Conservation (phyloP, 2,329 filamentous ascomycete genomes). For the Sclerotinia trifoliorum region DNA sequence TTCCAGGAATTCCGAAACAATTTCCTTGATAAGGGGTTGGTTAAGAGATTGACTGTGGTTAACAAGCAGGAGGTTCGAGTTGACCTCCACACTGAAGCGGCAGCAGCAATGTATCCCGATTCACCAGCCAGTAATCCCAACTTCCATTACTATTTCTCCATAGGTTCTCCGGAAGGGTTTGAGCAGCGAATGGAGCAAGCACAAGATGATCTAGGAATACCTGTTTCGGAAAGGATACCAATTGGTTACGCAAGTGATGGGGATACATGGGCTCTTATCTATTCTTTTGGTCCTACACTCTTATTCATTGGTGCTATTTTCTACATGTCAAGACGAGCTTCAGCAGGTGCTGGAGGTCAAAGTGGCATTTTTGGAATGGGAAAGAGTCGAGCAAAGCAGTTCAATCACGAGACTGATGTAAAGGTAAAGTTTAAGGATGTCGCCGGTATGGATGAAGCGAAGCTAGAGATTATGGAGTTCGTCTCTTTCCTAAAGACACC, state of each 20-base stretch:
- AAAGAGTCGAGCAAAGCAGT: constrained; percentile 92
- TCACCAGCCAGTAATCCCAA: constrained; percentile 65
- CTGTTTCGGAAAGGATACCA: constrained; percentile 83
- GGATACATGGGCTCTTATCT: constrained; percentile 59
- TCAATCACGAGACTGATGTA: constrained; percentile 94
- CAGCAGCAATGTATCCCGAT: constrained; percentile 71
- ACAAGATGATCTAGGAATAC: constrained; percentile 83
- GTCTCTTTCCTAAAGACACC: constrained; percentile 96
- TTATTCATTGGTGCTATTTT: constrained; percentile 80
- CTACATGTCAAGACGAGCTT: constrained; percentile 75
- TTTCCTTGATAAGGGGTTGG: constrained; percentile 92
- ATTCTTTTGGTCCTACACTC: constrained; percentile 60
- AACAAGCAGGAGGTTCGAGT: constrained; percentile 77
- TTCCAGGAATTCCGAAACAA: constrained; percentile 96
- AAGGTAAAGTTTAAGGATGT: constrained; percentile 98
- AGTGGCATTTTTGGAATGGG: constrained; percentile 93
- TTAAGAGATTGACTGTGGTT: constrained; percentile 85
- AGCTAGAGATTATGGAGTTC: constrained; percentile 98
- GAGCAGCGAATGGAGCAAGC: constrained; percentile 85
- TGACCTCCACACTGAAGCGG: constrained; percentile 72
- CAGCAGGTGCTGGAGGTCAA: constrained; percentile 61
- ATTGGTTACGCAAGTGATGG: constrained; percentile 83
- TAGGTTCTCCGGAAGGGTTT: constrained; percentile 91
- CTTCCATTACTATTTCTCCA: constrained; percentile 90
- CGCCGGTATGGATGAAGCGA: constrained; percentile 96